Base-by-base conservation (phyloP, 306 rosid species). In the Prunus kanzakura region DNA sequence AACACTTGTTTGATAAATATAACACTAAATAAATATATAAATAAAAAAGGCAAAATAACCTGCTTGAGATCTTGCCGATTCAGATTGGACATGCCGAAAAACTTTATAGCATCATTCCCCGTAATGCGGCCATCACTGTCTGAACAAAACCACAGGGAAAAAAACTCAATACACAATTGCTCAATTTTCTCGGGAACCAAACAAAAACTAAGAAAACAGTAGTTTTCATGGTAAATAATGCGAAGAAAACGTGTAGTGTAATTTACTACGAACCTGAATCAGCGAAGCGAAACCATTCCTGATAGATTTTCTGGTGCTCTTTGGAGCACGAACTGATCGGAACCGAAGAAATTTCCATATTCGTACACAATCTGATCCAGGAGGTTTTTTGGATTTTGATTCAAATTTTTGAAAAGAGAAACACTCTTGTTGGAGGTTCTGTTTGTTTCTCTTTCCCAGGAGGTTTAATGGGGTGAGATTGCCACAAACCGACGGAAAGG, bases 41-140 rank as follows among this genome's bases (percentile, higher is more conserved):
- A 73, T 22, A 22, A 22, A 22, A 22, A 22, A 22, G n/a, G 38
- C 19, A 75, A 67, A 6, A 55, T 15, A 74, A 95, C 99, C 97
- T 92, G 96, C 79, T 89, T 95, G 74, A 95, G 97, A 58, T 92
- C 93, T 72, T 86, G 88, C 11, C 98, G 84, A 41, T 97, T 81
- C 87, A 95, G 79, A 46, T 79, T 82, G 20, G 99, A 89, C 88
- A 90, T 76, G 67, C 90, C 69, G 56, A 95, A 95, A 84, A 95
- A 86, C 80, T 80, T 88, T 1, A 86, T 86, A 27, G 98, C 97
- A 82, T 95, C 99, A 22, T 29, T 87, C n/a, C 97, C 97, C 1
- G 92, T 88, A 76, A 95, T 79, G 51, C 99, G 99, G 63, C 97
- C 97, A 86, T 95, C 99, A 15, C 80, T 82, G 82, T 95, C 99